Percentiles rank a stretch among this genome's conserved stretches.
These are phyloP conservation scores for Aureobasidium sp. DNA, from an alignment of 2,329 filamentous ascomycete genomes.

Conservation along the genomic window DNA sequence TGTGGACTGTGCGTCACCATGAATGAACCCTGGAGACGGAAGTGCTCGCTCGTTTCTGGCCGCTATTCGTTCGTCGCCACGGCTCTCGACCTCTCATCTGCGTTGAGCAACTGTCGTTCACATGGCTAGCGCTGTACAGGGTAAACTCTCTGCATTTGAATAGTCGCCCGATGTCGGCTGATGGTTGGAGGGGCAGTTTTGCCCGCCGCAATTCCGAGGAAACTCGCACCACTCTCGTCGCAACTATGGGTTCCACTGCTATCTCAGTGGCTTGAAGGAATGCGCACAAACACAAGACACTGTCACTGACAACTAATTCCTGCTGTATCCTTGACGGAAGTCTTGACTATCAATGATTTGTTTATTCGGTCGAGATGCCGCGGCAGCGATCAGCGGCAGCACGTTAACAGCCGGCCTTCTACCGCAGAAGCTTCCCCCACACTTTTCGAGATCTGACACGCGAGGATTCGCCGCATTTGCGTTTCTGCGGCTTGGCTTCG, in stretches of 20 bases:
- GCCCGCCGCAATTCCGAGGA: constrained; percentile 6
- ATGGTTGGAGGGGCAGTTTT: neutral
- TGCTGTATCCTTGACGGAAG: neutral
- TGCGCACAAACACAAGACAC: neutral
- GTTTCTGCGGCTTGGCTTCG: neutral
- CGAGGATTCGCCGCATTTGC: neutral
- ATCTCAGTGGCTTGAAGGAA: constrained; percentile 3
- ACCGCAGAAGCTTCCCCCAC: constrained; percentile 6
- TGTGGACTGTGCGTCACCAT: constrained; percentile 7
- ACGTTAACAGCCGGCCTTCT: neutral
- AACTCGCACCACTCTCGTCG: neutral
- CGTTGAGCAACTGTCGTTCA: constrained; percentile 15
- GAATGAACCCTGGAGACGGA: neutral
- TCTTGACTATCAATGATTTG: neutral
- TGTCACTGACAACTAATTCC: neutral
- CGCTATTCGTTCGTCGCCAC: neutral
- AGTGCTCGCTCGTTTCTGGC: neutral
- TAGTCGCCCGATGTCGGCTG: neutral
- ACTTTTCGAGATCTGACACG: neutral
- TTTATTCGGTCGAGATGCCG: constrained; percentile 3
- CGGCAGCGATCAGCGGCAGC: neutral
- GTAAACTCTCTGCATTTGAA: neutral
- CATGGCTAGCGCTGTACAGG: constrained; percentile 10
- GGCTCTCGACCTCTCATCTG: neutral
- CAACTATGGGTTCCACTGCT: neutral